phyloP scores from a whole-genome alignment of 1,139 yeast genomes.

The Blastobotrys illinoisensis region DNA sequence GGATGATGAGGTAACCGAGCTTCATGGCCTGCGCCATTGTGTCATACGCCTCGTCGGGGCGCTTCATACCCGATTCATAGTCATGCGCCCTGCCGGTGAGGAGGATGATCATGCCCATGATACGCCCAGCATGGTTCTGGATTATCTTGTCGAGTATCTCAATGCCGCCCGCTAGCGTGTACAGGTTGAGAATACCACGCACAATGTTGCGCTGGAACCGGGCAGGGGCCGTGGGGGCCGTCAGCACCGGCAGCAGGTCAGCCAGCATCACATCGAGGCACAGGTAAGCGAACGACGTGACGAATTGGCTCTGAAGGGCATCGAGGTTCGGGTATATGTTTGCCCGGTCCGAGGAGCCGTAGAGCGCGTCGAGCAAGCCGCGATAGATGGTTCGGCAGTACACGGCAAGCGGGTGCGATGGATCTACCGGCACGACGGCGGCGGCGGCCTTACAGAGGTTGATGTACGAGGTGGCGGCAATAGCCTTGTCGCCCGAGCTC shows the following conservation, averaged over 20 bases:
- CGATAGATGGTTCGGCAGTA: conserved; percentile 42
- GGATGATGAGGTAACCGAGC: conserved; percentile 13
- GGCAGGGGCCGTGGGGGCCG: conserved; percentile 13
- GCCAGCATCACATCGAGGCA: conserved; percentile 12
- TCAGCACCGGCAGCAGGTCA: conserved; percentile 17
- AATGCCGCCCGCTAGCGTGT: conserved; percentile 17
- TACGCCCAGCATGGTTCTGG: conserved; percentile 8
- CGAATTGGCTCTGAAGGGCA: conserved; percentile 24
- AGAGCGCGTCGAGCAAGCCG: conserved; percentile 24
- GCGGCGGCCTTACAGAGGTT: conserved; percentile 35
- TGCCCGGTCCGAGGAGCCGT: conserved; percentile 22
- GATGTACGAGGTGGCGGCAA: conserved; percentile 25
- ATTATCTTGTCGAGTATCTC: conserved; percentile 12
- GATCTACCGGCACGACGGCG: conserved; percentile 42
- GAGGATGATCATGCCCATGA: conserved; percentile 14
- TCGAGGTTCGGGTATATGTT: conserved; percentile 17
- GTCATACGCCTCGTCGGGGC: conserved; percentile 11
- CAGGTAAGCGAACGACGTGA: conserved; percentile 17
- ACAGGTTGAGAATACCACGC: conserved; percentile 18
- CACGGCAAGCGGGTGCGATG: conserved; percentile 41
- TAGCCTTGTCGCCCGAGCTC: conserved; percentile 38
- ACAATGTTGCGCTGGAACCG: conserved; percentile 19
- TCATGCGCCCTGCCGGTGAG: conserved; percentile 14
- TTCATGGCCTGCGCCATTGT: conserved; percentile 13
- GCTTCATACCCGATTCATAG: conserved; percentile 13